Conservation (phyloP, 768 basidiomycete species). For the Albatrellus ellisii region DNA sequence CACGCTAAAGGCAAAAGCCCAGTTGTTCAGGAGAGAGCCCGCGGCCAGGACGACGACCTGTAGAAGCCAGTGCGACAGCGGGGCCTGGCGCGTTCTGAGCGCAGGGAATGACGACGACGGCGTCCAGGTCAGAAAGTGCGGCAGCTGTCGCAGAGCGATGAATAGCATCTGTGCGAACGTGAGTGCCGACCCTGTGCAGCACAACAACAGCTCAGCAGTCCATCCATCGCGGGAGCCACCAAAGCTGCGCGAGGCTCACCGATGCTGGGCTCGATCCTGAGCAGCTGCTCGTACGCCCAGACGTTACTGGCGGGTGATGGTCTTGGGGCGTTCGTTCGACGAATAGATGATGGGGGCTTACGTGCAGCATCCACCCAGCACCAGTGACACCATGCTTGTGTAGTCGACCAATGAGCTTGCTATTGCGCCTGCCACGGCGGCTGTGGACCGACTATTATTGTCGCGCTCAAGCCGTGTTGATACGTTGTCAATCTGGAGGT, state of each 20-base stretch:
- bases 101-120: slow-evolving; percentile 25
- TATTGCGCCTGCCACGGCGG: too few relatives aligned
- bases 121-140: slow-evolving; percentile 38
- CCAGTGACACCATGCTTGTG: slow-evolving; percentile 36
- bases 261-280: slow-evolving; percentile 53
- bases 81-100: slow-evolving; percentile 56
- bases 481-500: too few relatives aligned
- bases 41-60: slow-evolving; percentile 60
- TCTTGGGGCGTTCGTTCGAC: background rate
- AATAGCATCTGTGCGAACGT: slow-evolving; percentile 81
- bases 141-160: slow-evolving; percentile 54
- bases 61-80: slow-evolving; percentile 49
- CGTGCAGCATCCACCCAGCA: slow-evolving; percentile 81
- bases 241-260: slow-evolving; percentile 28
- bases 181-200: slow-evolving; percentile 75
- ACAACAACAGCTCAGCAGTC: too few relatives aligned
- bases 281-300: slow-evolving; percentile 61
- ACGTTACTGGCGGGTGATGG: slow-evolving; percentile 41
- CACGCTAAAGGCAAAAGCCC: slow-evolving; percentile 65
- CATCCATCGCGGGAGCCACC: too few relatives aligned
- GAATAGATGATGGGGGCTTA: slow-evolving; percentile 23
- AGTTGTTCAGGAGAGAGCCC: slow-evolving; percentile 67
- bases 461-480: too few relatives aligned
- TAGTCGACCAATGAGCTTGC: slow-evolving; percentile 23
- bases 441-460: too few relatives aligned